Base-by-base conservation (phyloP, 768 basidiomycete genomes). In the Tephrocybe sp. region DNA sequence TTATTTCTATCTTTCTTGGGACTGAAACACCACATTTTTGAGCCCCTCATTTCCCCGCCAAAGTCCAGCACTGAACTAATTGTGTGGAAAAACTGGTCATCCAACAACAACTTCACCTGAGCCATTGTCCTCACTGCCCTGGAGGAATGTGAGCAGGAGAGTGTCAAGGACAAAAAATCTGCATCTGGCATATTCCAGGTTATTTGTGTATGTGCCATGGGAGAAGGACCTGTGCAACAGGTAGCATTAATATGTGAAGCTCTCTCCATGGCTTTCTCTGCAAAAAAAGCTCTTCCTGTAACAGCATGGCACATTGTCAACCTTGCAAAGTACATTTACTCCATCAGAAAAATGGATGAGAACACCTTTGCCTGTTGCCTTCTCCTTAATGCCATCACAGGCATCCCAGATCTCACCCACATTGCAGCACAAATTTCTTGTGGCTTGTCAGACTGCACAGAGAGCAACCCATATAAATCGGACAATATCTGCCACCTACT, bases 361-460 rank as follows among this genome's bases (percentile, higher is more conserved):
- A 54, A 60, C 4, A 42, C 57, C 3, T 58, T 59, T 25, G 50
- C 44, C 8, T 47, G 51, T 3, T 12, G 9, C 15, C 7, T 36
- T 4, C 34, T 36, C 9, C 34, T 36, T 4, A 15, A 15, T 14
- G 9, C 11, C 15, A 5, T 36, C 15, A 9, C 9, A 7, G 8
- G 15, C 8, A 11, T 11, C 28, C 28, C 28, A 5, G 28, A 36
- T 4, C 9, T 36, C 34, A 14, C 34, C 9, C 15, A n/a, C 4
- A n/a, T 10, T 14, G 7, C 55, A 53, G 50, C 8, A 50, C 57
- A 12, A 51, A 51, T 40, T 4, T 30, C 18, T 4, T 50, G 37
- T 2, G 52, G 52, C 2, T 47, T 62, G 33, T 28, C 58, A 14
- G 45, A 32, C n/a, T 45, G 55, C 1, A 48, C 60, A 0, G 28